Conservation (phyloP, 768 basidiomycete species). For the Lepiota brunneoincarnata region DNA sequence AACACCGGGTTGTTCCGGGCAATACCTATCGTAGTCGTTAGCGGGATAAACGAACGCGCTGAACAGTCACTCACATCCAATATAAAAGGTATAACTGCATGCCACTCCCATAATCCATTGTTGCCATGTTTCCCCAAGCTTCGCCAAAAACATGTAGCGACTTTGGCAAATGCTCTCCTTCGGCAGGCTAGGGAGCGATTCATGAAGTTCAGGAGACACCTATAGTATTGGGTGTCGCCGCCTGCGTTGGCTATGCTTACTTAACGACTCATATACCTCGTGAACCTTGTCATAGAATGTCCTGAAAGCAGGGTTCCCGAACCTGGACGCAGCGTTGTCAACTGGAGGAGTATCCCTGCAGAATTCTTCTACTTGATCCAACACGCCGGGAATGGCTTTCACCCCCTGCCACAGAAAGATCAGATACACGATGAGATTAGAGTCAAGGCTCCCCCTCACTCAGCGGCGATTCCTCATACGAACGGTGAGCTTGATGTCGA, state of each 20-base stretch:
- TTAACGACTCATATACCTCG: slow-evolving; percentile 41
- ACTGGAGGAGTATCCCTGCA: no score
- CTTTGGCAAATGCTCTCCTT: slow-evolving; percentile 58
- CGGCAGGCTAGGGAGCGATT: slow-evolving; percentile 53
- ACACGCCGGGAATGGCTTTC: slow-evolving; percentile 53
- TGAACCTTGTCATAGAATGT: slow-evolving; percentile 72
- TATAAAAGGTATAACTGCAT: slow-evolving; percentile 98
- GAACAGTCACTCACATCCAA: slow-evolving; percentile 73
- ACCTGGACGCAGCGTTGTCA: no score
- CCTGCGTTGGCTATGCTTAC: slow-evolving; percentile 1
- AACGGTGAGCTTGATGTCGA: slow-evolving; percentile 72
- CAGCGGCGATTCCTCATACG: slow-evolving; percentile 57
- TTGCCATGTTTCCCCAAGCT: slow-evolving; percentile 85
- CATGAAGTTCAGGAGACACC: slow-evolving; percentile 58
- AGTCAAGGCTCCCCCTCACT: slow-evolving; percentile 1
- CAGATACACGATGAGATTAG: not conserved
- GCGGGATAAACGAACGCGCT: not conserved
- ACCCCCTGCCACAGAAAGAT: slow-evolving; percentile 52
- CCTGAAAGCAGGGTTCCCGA: no score
- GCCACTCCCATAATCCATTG: slow-evolving; percentile 99
- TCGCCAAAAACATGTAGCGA: slow-evolving; percentile 81
- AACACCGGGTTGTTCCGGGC: slow-evolving; percentile 69
- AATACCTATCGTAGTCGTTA: no score
- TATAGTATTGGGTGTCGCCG: slow-evolving; percentile 21
- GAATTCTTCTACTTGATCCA: slow-evolving; percentile 73